phyloP scores from a whole-genome alignment of 495 filamentous ascomycete species.

The Annulohypoxylon maeteangense region DNA sequence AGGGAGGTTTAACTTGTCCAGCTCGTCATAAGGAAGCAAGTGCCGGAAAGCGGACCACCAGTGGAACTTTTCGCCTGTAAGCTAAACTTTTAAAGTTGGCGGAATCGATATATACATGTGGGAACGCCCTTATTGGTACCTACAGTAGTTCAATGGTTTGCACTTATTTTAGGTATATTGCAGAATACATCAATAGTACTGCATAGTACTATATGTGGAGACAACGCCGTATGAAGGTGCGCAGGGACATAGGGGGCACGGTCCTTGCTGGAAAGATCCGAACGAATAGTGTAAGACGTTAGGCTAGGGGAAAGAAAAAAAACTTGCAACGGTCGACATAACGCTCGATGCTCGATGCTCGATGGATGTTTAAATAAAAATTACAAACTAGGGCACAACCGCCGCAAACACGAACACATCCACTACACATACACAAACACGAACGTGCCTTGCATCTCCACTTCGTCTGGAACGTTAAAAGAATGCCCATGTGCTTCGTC shows the following conservation, averaged over 20 bases:
- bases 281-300: constrained; percentile 16
- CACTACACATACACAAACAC: constrained; percentile 3
- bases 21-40: constrained; percentile 30
- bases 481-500: constrained; percentile 10
- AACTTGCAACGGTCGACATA: neutral
- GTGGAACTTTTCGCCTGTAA: constrained; percentile 13
- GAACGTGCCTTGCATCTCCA: constrained; percentile 23
- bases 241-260: neutral
- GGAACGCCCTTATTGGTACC: neutral
- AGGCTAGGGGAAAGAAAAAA: neutral
- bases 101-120: neutral
- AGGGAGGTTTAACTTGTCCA: neutral
- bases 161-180: neutral
- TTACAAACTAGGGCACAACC: constrained; percentile 7
- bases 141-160: constrained; percentile 7
- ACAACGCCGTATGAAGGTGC: neutral
- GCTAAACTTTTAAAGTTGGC: constrained; percentile 21
- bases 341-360: constrained; percentile 8
- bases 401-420: neutral
- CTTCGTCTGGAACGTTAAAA: constrained; percentile 39
- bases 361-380: constrained; percentile 13
- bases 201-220: neutral
- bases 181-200: neutral
- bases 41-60: constrained; percentile 33
- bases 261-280: constrained; percentile 25